Evolutionary conservation across 2,329 filamentous ascomycete genomes (phyloP), one percentile per base, ranked within the genome.

Genomic region (Trichoderma sp.): DNA sequence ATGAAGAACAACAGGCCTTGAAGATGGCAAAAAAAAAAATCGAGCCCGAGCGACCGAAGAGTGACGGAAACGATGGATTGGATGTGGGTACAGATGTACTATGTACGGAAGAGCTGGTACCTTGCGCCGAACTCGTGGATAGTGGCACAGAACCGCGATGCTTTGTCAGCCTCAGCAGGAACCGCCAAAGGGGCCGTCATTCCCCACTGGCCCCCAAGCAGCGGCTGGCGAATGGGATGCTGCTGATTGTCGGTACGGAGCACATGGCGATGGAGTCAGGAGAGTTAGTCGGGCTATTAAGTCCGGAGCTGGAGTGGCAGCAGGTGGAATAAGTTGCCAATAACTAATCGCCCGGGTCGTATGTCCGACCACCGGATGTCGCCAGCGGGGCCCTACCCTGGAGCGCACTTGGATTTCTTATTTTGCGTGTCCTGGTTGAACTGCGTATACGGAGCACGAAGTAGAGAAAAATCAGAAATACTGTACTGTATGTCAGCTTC

Each of bases 161-260:
- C 61, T 64, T 64, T 64, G 61, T 64, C 61, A 64, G 61, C 61
- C 9, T 19, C n/a, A 56, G 50, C 35, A 64, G 61, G 61, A 45
- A 56, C 61, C 50, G 61, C 37, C 52, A 64, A 56, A 64, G 50
- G 60, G 48, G 48, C 60, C 58, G 27, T 37, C 25, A 48, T 34
- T 1, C 37, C n/a, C 50, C 50, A 32, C 50, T 17, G 48, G 32
- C 19, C n/a, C 53, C 32, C 7, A 25, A 25, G 12, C 25, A 32
- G 35, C 42, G 27, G 25, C 34, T 64, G 67, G 64, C 67, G 52
- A 64, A 64, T 67, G 34, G 50, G 45, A 67, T 6, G n/a, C 17
- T 42, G 17, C 35, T 34, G 48, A 52, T 42, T 60, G 27, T 19
- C 39, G 53, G 10, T 52, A 50, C 37, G 22, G 59, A 37, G 59